phyloP scores from a whole-genome alignment of 2,329 filamentous ascomycete species.

The Myriosclerotinia duriaeana region DNA sequence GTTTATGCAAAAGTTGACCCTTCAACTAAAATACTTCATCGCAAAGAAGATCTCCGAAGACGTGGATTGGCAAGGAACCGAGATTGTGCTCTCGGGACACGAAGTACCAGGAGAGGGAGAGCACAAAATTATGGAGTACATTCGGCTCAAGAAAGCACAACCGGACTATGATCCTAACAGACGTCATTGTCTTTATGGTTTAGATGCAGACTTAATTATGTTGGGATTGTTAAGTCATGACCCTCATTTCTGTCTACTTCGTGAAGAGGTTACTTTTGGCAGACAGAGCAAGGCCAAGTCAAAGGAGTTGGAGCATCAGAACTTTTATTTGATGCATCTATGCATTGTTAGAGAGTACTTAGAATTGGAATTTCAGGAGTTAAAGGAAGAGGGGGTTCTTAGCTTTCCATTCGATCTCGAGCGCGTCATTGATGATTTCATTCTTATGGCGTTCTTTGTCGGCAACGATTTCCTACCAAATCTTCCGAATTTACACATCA shows the following conservation, averaged over 20 bases:
- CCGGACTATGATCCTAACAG: slow-evolving; percentile 89
- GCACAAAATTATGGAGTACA: slow-evolving; percentile 99
- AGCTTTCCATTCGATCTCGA: slow-evolving; percentile 88
- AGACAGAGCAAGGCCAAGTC: slow-evolving; percentile 83
- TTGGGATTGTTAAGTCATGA: slow-evolving; percentile 94
- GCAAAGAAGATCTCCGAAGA: slow-evolving; percentile 98
- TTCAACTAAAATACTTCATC: slow-evolving; percentile 96
- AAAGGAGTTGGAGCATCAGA: slow-evolving; percentile 96
- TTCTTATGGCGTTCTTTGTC: slow-evolving; percentile 98
- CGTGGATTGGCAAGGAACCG: slow-evolving; percentile 93
- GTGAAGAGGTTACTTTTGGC: slow-evolving; percentile 97
- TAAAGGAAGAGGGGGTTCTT: slow-evolving; percentile 71
- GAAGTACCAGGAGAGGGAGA: slow-evolving; percentile 98
- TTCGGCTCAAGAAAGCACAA: slow-evolving; percentile 94
- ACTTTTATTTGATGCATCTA: slow-evolving; percentile 95
- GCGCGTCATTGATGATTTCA: slow-evolving; percentile 97
- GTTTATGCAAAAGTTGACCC: slow-evolving; percentile 95
- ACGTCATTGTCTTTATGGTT: slow-evolving; percentile 92
- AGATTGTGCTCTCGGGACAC: slow-evolving; percentile 93
- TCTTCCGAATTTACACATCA: slow-evolving; percentile 93
- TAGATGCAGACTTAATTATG: slow-evolving; percentile 99
- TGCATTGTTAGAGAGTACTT: slow-evolving; percentile 97
- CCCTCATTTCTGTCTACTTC: slow-evolving; percentile 93
- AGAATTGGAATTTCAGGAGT: slow-evolving; percentile 92
- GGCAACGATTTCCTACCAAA: slow-evolving; percentile 99